Base-by-base conservation (phyloP, 1,139 yeast species). In the Blastobotrys aristatus region DNA sequence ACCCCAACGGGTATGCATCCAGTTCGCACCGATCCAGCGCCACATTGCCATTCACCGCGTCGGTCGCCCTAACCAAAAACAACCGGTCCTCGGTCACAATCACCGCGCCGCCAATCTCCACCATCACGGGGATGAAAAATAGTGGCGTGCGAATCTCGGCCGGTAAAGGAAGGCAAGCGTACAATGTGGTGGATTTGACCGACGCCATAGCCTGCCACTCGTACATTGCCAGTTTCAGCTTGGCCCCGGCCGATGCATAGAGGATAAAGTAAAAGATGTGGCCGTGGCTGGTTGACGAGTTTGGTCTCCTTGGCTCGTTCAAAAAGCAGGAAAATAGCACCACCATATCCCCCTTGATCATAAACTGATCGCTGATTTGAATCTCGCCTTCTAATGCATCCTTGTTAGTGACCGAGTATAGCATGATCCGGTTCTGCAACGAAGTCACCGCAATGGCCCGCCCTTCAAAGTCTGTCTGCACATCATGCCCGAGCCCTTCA, bases 61-160 rank as follows among this genome's bases (percentile, higher is more conserved):
- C 59, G 7, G 50, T 47, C 20, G 54, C 40, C 2, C 52, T 50
- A 10, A 55, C 52, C 24, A 53, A 39, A n/a, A 50, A 43, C 13
- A 57, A 36, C 34, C 40, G 27, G n/a, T 42, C 37, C 4, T 24
- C 42, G 1, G 54, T 48, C 7, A 51, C 50, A 7, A 57, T 26
- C 18, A 56, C 53, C 4, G 55, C 48, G 3, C 53, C 57, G 2
- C 51, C 50, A 20, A 51, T 44, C 4, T 46, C 48, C n/a, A 47
- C 44, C 3, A 44, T 43, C 4, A 56, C 52, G 2, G 61, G 61
- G 11, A 56, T 47, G 44, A 56, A 37, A 40, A 50, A 56, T 29
- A 54, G 31, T 4, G 58, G 58, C n/a, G 46, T 35, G n/a, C 47
- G 48, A 14, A 49, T 34, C 11, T 50, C 42, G 18, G 49, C 20